Base-by-base conservation (phyloP, 2,329 filamentous ascomycete species). In the Cytospora chrysosperma region DNA sequence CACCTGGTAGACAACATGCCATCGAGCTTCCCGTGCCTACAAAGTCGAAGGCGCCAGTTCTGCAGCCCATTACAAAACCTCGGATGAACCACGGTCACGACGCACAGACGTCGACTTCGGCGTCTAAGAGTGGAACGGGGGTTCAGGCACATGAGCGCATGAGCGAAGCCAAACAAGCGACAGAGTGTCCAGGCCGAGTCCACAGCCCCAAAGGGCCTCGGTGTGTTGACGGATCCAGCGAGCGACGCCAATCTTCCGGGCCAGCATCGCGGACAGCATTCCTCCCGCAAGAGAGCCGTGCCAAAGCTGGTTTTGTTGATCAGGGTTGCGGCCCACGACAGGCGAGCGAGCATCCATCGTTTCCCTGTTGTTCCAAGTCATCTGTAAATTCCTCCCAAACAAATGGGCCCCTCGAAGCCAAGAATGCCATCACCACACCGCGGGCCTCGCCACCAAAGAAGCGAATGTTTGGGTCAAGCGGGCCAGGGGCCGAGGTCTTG, bases 401-500 rank as follows among this genome's bases (percentile, higher is more conserved):
- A 49, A 59, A 32, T 12, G 7, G 51, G n/a, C 30, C 7, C 37
- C 17, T 34, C 8, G 10, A n/a, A 7, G 12, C 61, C n/a, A 55
- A 49, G 13, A 17, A 28, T 24, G 9, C 49, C 32, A 9, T 6
- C 30, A 19, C 56, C 40, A 37, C 34, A 12, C 32, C 32, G 10
- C 15, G 61, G 13, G 50, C 43, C 12, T 63, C 65, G 13, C 67
- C 65, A 30, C 71, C 72, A 9, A 75, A 72, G 3, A 74, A 72
- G 30, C 73, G 70, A 8, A 74, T 76, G 57, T 75, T 77, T 61
- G 70, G 71, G 7, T 73, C 75, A 2, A 75, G 70, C 50, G 67
- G 68, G 17, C 59, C 53, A 6, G 70, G 68, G 13, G 67, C 69
- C 3, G 70, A 73, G 34, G 64, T 70, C 13, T 63, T 70, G 32